A percentile compares a stretch with the other conserved stretches of the same genome.
Evolutionary conservation across 805 yeast species (phyloP).

Genomic region (Zygosaccharomyces lentus): DNA sequence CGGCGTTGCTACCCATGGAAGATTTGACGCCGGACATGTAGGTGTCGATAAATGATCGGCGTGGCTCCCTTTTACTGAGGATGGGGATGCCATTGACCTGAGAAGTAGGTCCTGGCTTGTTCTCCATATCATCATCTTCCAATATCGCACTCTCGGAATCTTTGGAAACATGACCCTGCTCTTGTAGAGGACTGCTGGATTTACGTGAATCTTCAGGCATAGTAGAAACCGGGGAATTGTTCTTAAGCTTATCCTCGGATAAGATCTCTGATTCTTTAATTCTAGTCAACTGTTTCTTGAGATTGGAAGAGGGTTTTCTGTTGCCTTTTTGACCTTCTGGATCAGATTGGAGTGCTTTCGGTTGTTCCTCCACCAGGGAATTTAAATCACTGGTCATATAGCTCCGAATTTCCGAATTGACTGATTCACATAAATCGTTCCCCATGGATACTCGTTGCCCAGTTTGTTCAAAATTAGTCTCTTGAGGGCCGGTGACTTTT

Average conservation of each 20-base stretch:
- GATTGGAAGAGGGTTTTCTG: slow-evolving; percentile 5
- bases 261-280: slow-evolving; percentile 1
- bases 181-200: background rate
- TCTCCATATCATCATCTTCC: slow-evolving; percentile 9
- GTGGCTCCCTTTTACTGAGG: slow-evolving; percentile 17
- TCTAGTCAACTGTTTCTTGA: slow-evolving; percentile 9
- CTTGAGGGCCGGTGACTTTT: background rate
- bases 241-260: background rate
- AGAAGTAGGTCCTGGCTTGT: slow-evolving; percentile 17
- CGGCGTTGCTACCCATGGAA: slow-evolving; percentile 18
- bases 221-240: background rate
- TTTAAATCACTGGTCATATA: slow-evolving; percentile 25
- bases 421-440: slow-evolving; percentile 1
- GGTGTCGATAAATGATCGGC: slow-evolving; percentile 33
- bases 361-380: slow-evolving; percentile 27
- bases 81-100: slow-evolving; percentile 22
- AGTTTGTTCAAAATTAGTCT: background rate
- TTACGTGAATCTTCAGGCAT: background rate
- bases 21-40: slow-evolving; percentile 27
- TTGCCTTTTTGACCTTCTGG: slow-evolving; percentile 9
- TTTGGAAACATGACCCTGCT: background rate
- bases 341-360: slow-evolving; percentile 18
- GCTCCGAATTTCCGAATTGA: slow-evolving; percentile 20
- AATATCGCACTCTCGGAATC: slow-evolving; percentile 7
- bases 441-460: background rate